Evolutionary conservation across 1,284 basidiomycete species (phyloP), one percentile per base, ranked within the genome.

Genomic region (Mycocalia duriaeana): DNA sequence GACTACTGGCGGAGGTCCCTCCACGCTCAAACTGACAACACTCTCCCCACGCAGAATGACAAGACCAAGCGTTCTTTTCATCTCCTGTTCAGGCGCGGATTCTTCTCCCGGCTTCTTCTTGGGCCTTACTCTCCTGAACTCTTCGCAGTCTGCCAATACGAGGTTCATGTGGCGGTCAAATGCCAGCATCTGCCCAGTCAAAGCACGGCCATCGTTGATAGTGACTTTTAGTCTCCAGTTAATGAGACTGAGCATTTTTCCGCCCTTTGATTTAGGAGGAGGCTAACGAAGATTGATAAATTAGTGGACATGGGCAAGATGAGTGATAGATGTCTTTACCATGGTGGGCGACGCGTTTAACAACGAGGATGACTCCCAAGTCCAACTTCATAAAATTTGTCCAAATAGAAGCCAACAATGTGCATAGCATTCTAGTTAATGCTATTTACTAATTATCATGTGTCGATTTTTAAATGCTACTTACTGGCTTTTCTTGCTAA

Each of bases 101-200:
- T 87, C 85, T 65, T 89, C 85, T 25, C 85, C 87, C 11, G 78
- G 63, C 69, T 91, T 89, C 73, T 89, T 90, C 72, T 92, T 91
- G 40, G 87, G 86, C 55, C 88, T 82, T 40, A 96, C 83, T 53
- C 89, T 84, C 60, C 94, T 73, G 65, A 96, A 96, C 68, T 96
- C 95, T 71, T 96, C 94, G 64, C 94, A 96, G 58, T 99, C 95
- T 11, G 94, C 93, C 47, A 99, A 75, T 44, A 99, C 96, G 57
- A 99, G 79, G 72, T 99, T 99, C 95, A 99, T 99, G 73, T 99
- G 96, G 62, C 91, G 88, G 76, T 99, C 96, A 66, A 98, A 99
- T 44, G 96, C 96, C 62, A 99, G 87, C 89, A 99, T 95, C 72
- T 98, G 96, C 41, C 96, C 96, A 38, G 91, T 92, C 58, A 99